A percentile compares a stretch with the other conserved stretches of the same genome.
Evolutionary conservation across 192 early-diverging fungal species (phyloP).

Genomic region (Coemansia sp.): DNA sequence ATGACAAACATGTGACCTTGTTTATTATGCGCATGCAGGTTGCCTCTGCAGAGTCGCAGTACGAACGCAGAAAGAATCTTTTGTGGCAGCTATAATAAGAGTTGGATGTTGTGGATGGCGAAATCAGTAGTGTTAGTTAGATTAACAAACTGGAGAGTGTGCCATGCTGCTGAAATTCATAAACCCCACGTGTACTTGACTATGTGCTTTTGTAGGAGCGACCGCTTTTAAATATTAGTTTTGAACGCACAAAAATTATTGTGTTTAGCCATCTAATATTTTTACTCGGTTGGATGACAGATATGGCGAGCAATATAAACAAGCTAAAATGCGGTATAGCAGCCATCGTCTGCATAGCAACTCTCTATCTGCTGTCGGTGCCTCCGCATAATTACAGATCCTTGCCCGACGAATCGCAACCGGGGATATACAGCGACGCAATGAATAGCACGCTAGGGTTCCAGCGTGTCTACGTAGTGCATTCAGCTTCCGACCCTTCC

Average conservation of each 20-base stretch:
- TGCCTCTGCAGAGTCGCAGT: background rate
- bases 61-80: background rate
- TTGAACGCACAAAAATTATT: background rate
- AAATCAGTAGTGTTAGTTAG: no score
- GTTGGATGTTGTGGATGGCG: no score
- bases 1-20: background rate
- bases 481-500: background rate
- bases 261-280: background rate
- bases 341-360: background rate
- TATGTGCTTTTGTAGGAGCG: no score
- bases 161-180: no score
- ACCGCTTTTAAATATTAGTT: no score
- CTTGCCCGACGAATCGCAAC: background rate
- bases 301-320: background rate
- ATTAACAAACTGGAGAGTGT: no score
- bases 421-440: slow-evolving; percentile 11
- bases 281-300: background rate
- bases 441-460: slow-evolving; percentile 36
- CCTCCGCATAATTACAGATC: background rate
- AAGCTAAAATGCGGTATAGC: background rate
- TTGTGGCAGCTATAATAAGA: no score
- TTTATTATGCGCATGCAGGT: background rate
- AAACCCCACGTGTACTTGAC: no score
- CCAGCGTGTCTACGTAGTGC: slow-evolving; percentile 21
- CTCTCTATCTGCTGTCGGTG: background rate